Evolutionary conservation across 1,284 basidiomycete genomes (phyloP), one percentile per base, ranked within the genome.

Genomic region (Albatrellus sp.): DNA sequence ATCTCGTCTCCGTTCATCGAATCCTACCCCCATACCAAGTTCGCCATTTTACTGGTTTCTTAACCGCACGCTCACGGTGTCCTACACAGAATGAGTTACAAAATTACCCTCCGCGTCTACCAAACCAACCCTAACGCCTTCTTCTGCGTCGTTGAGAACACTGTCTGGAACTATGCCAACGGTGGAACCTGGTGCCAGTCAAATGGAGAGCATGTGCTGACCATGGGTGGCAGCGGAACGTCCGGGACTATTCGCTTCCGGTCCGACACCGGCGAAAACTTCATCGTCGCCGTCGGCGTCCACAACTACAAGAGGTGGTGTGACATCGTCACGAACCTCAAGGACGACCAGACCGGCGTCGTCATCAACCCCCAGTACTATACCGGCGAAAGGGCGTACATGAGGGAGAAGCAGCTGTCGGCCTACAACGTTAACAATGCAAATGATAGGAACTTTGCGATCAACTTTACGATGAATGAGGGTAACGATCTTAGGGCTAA

Each of bases 141-240:
- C 54, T 66, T 63, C 59, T 38, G 29, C 37, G 14, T 60, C 50
- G 59, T 60, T 33, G 67, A 69, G 49, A 46, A 57, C 49, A 58
- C 63, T 4, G 46, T 54, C 40, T 63, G 37, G 38, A 43, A 61
- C 36, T 49, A 44, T 17, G 55, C 57, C 1, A 57, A 55, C 12
- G 63, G 61, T n/a, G 66, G 67, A 11, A 55, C 67, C 19, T 68
- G 65, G 66, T 60, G 60, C 7, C 64, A 68, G 51, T 14, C n/a
- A 6, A 37, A 57, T 24, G 59, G 48, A 5, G 24, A 34, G 16
- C 44, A 48, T 24, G 53, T 54, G 6, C 60, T 69, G 46, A 55
- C 30, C 39, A 65, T 64, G 59, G 53, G 50, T 14, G 53, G 53
- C 1, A 66, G 62, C 44, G 67, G 64, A 17, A 66, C 63, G 0